Evolutionary conservation across 2,329 filamentous ascomycete species (phyloP), one percentile per base, ranked within the genome.

Genomic region (Trichoderma hamatum): DNA sequence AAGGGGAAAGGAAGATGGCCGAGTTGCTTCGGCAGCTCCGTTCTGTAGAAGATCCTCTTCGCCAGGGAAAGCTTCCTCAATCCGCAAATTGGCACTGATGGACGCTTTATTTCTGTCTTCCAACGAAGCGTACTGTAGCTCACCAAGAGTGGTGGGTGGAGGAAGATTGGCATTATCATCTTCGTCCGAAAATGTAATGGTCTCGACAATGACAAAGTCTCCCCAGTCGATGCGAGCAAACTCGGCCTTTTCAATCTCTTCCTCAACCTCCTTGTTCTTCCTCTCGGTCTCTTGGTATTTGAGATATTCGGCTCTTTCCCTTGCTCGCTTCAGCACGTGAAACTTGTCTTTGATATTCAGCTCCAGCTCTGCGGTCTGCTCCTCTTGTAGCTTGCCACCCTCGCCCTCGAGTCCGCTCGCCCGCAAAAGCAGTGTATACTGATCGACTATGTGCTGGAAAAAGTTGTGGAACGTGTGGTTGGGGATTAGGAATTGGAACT

Each of bases 401-500:
- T 86, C 84, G 51, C 90, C 90, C 73, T 91, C 88, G 9, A 90
- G 84, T 0, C 89, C 90, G 68, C 89, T 86, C 9, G 88, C 86
- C 67, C 89, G 88, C 68, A 97, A 78, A 34, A 97, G 82, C 63
- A 90, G 85, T n/a, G 91, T 92, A 80, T 98, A 98, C 78, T 99
- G 96, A 74, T 98, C 95, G 70, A 97, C 90, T 70, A 97, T 86
- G 72, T 94, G 89, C 74, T 93, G 92, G 80, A 97, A 98, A 83
- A 96, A 98, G 78, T 95, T 94, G 83, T 98, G 94, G 72, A 97
- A 90, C 76, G 93, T 97, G 83, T 99, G 96, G 76, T 97, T 96
- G 19, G 94, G 93, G 66, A 95, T 90, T 65, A 99, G 85, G 77
- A 99, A 99, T 80, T 97, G 94, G 79, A 98, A 99, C 78, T 99